Conservation (phyloP, 2,329 filamentous ascomycete species). For the Diplocarpon mali region DNA sequence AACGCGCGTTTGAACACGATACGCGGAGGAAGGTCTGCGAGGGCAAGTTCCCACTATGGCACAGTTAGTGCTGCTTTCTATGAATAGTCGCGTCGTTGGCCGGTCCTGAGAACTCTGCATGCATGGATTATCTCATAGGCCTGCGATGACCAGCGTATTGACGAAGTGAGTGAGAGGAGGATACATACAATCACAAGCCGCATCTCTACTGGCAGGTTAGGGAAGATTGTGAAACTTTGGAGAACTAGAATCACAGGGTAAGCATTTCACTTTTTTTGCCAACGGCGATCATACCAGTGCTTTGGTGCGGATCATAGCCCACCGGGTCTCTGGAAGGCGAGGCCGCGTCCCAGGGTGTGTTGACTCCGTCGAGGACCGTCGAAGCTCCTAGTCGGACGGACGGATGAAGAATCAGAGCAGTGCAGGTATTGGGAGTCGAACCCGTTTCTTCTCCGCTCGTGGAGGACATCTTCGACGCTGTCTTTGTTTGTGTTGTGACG, state of each 20-base stretch:
- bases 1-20: too few species aligned
- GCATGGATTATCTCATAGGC: too few species aligned
- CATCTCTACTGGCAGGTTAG: background rate
- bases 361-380: background rate
- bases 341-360: background rate
- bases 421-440: background rate
- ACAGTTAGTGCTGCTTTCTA: too few species aligned
- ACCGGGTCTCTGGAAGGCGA: background rate
- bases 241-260: background rate
- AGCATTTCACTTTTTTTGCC: background rate
- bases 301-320: too few species aligned
- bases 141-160: too few species aligned
- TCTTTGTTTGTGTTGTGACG: background rate
- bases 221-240: background rate
- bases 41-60: too few species aligned
- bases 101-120: too few species aligned
- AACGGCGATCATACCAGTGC: background rate
- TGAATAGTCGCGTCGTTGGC: too few species aligned
- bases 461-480: background rate
- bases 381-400: background rate
- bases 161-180: too few species aligned
- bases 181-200: too few species aligned
- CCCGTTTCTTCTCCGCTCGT: background rate
- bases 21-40: too few species aligned
- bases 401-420: background rate